Conservation (phyloP, 2,329 filamentous ascomycete species). For the Pleoardoris graminearum region DNA sequence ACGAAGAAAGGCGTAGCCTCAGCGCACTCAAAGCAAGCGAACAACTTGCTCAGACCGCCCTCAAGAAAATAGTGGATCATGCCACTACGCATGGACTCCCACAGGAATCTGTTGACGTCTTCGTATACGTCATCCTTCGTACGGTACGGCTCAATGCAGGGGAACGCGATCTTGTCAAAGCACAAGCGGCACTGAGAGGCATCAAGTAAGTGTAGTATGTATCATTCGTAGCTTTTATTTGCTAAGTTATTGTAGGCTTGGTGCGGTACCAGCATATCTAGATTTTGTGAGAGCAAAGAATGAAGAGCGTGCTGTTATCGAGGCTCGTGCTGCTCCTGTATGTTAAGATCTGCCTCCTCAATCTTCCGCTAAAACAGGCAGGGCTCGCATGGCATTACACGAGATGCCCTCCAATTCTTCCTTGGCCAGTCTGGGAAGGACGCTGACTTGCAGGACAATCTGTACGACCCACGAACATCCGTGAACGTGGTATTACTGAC, state of each 20-base stretch:
- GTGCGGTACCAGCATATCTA: background rate
- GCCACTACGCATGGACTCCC: background rate
- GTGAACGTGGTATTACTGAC: background rate
- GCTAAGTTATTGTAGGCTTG: background rate
- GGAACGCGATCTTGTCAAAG: constrained; percentile 8
- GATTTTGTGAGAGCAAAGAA: background rate
- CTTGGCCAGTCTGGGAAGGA: constrained; percentile 8
- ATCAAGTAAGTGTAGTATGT: background rate
- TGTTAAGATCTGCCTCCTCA: background rate
- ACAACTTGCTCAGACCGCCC: background rate
- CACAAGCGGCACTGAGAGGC: constrained; percentile 9
- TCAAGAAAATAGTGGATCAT: background rate
- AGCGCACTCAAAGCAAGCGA: constrained; percentile 1
- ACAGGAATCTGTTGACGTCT: background rate
- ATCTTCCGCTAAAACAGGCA: background rate
- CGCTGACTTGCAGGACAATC: constrained; percentile 12
- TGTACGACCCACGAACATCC: background rate
- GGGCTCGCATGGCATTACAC: constrained; percentile 8
- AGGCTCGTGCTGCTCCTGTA: constrained; percentile 2
- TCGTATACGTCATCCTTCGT: constrained; percentile 4
- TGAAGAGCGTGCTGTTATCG: background rate
- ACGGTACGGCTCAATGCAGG: constrained; percentile 2
- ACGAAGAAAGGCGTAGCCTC: constrained; percentile 4
- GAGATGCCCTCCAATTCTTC: constrained; percentile 1
- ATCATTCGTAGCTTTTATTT: no score